Base-by-base conservation (phyloP, 2,329 filamentous ascomycete genomes). In the Colletotrichum sp. region DNA sequence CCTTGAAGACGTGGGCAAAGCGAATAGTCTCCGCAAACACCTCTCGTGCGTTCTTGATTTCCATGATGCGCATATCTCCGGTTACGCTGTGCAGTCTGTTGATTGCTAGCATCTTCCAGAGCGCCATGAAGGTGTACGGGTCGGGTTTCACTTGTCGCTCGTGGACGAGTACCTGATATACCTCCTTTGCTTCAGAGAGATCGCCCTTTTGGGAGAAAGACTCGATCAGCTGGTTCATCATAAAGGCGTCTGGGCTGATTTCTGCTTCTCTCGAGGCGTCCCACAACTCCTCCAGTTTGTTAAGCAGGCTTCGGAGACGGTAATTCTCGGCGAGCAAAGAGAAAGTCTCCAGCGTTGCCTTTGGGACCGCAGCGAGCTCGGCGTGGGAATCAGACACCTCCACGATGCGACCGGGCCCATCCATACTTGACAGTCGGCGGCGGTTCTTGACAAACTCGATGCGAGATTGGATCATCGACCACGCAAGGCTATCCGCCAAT, bases 171-270 rank as follows among this genome's bases (percentile, higher is more conserved):
- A 85, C 83, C 12, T 85, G 82, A 82, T 92, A 95, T 34, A 92
- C 87, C 4, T 84, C 81, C 79, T 90, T 88, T 0, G 94, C 91
- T 67, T 89, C 85, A 28, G 85, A 83, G 60, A 89, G 87, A 68
- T 91, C 86, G 67, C 91, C 90, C 74, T 90, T 89, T 76, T 92
- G 90, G 63, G 94, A 88, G 77, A 93, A 90, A 8, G 92, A 91
- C 75, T 92, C 91, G 30, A 97, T 90, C 26, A 96, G 86, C 81
- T 96, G 93, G 83, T 96, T 97, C 88, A 96, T 92, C 85, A 96
- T 94, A 83, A 93, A 94, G 10, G 92, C 91, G 80, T 95, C 93
- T 3, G 93, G 90, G 70, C 86, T 88, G 76, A 96, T 92, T 77
- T 93, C 89, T 16, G 93, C 91, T 60, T 90, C 86, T 16, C 88